Base-by-base conservation (phyloP, 257 asterid genomes). In the Solanum lignicaule region DNA sequence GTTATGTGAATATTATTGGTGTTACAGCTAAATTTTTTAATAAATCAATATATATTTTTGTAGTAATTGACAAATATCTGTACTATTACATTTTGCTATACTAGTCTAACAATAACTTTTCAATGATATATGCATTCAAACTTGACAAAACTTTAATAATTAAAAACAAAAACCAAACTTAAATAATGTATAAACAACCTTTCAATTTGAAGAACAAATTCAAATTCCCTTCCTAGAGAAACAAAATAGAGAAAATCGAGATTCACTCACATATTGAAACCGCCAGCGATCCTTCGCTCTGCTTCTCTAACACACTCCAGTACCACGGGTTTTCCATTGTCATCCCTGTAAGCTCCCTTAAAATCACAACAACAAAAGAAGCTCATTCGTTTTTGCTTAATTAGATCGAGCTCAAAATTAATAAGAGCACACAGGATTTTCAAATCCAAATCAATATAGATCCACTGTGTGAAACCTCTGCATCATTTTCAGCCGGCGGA, bases 231-330 rank as follows among this genome's bases (percentile, higher is more conserved):
- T 21, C 52, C 6, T 35, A 36, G 52, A 73, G 16, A 73, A 32
- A 74, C 52, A 2, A 73, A 36, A 38, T 36, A 7, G 58, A 75
- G 21, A 75, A 75, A 81, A 81, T 46, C 1, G 68, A 46, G 68
- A 81, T 10, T 36, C 33, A 91, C 94, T 91, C 87, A 95, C 99
- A 97, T 96, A 90, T 93, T 94, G 82, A 89, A 12, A 88, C 85
- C 94, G 73, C 99, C 98, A 74, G 99, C 94, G 60, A 97, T 90
- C 88, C 97, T 96, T 89, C 95, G 89, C 90, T 97, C 99, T 46
- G 99, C 99, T 92, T 97, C 99, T 86, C 99, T 91, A 69, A 97
- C 99, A 89, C 99, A 97, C 78, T 95, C 98, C 90, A 97, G 92
- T 83, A 97, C 99, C 91, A 97, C 99, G 29, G 99, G 99, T 84